Conservation (phyloP, 1,139 yeast species). For the Scheffersomyces lignicola region DNA sequence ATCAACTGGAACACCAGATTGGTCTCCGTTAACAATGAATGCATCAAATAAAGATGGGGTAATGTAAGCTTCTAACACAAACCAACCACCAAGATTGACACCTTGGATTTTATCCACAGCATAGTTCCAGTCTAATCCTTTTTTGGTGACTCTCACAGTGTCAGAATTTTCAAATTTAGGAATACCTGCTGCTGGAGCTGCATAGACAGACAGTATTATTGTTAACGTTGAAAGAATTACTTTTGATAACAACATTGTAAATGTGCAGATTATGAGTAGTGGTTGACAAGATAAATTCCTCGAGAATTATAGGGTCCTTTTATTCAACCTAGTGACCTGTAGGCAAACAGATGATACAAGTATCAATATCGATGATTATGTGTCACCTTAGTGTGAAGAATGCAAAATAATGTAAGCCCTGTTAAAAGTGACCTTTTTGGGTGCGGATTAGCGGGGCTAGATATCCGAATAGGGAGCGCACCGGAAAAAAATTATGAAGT, state of each 20-base stretch:
- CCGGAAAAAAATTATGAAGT: no score
- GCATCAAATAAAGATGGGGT: constrained; percentile 76
- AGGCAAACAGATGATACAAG: no score
- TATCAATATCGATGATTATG: no score
- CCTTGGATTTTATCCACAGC: constrained; percentile 60
- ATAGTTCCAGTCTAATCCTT: constrained; percentile 42
- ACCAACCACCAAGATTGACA: constrained; percentile 92
- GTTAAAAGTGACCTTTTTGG: no score
- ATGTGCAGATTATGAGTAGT: background rate
- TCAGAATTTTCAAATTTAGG: constrained; percentile 4
- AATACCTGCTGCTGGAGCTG: constrained; percentile 1
- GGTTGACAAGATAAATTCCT: background rate
- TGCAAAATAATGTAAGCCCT: no score
- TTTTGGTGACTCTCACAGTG: constrained; percentile 3
- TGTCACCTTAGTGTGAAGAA: no score
- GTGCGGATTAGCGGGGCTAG: no score
- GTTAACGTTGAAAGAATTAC: background rate
- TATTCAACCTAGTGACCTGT: no score
- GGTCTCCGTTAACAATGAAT: constrained; percentile 25
- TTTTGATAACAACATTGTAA: constrained; percentile 2
- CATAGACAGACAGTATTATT: background rate
- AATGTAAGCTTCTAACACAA: constrained; percentile 80
- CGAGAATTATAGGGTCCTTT: no score
- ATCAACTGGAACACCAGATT: constrained; percentile 67
- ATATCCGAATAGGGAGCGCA: no score